phyloP scores from a whole-genome alignment of 129 eudicot genomes.

The Solidago caesia region DNA sequence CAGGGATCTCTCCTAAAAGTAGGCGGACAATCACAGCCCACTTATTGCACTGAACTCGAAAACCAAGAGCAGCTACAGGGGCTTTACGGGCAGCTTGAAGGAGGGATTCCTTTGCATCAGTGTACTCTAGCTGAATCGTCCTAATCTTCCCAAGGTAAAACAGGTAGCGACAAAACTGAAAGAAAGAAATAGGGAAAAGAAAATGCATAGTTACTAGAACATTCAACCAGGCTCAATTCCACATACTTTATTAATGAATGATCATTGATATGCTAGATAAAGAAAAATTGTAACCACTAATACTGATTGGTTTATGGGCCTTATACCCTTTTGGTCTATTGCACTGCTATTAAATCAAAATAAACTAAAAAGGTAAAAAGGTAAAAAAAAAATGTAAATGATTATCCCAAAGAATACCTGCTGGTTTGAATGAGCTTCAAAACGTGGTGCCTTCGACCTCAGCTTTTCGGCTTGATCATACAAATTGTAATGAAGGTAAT shows the following conservation, averaged over 20 bases:
- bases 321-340: neutral
- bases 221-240: neutral
- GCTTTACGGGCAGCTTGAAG: slow-evolving; percentile 99
- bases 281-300: neutral
- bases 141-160: slow-evolving; percentile 94
- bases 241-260: neutral
- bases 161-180: slow-evolving; percentile 93
- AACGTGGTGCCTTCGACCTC: slow-evolving; percentile 97
- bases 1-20: slow-evolving; percentile 93
- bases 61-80: slow-evolving; percentile 95
- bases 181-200: slow-evolving; percentile 7
- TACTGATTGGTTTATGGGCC: too few species aligned
- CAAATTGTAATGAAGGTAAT: slow-evolving; percentile 88
- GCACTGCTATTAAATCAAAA: neutral
- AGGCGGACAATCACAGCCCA: slow-evolving; percentile 98
- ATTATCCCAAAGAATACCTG: slow-evolving; percentile 50
- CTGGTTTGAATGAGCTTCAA: slow-evolving; percentile 99
- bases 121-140: slow-evolving; percentile 93
- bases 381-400: neutral
- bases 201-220: neutral
- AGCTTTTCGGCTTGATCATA: slow-evolving; percentile 98
- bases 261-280: neutral
- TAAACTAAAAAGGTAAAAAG: neutral
- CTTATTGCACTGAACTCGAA: slow-evolving; percentile 91
- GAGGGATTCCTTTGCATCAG: slow-evolving; percentile 96